These are phyloP conservation scores for Beauveria rudraprayagi DNA, from an alignment of 2,329 filamentous ascomycete species.

Conservation along the genomic window DNA sequence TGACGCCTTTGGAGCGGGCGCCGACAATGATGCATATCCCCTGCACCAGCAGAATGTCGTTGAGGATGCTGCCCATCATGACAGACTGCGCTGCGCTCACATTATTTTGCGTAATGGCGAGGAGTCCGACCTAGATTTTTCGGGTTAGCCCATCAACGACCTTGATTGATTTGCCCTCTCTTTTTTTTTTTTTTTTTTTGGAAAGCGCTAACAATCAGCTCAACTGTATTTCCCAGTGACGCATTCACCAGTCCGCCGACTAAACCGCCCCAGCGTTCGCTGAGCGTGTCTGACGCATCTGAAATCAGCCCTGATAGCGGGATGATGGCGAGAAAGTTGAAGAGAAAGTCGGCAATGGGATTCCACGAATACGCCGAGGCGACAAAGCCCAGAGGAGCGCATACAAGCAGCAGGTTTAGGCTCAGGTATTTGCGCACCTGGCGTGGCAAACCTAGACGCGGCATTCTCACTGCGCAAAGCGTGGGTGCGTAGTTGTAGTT, in stretches of 20 bases:
- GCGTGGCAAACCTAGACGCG: not conserved
- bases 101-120: conserved; percentile 13
- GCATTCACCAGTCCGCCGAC: conserved; percentile 14
- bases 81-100: conserved; percentile 13
- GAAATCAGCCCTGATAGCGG: conserved; percentile 14
- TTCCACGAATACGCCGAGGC: conserved; percentile 8
- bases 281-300: conserved; percentile 12
- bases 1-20: conserved; percentile 13
- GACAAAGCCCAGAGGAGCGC: conserved; percentile 12
- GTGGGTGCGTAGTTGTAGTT: not conserved
- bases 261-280: conserved; percentile 12
- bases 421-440: not conserved
- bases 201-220: conserved; percentile 11
- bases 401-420: conserved; percentile 9
- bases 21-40: conserved; percentile 15
- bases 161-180: too few relatives aligned
- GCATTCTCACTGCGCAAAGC: not conserved
- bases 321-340: conserved; percentile 14
- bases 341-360: conserved; percentile 5
- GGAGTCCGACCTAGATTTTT: conserved; percentile 9
- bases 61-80: conserved; percentile 16
- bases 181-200: too few relatives aligned
- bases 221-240: conserved; percentile 15
- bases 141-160: not conserved
- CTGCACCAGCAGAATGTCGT: conserved; percentile 15